These are phyloP conservation scores for Fusarium abutilonis DNA, from an alignment of 2,329 filamentous ascomycete genomes.

Conservation along the genomic window DNA sequence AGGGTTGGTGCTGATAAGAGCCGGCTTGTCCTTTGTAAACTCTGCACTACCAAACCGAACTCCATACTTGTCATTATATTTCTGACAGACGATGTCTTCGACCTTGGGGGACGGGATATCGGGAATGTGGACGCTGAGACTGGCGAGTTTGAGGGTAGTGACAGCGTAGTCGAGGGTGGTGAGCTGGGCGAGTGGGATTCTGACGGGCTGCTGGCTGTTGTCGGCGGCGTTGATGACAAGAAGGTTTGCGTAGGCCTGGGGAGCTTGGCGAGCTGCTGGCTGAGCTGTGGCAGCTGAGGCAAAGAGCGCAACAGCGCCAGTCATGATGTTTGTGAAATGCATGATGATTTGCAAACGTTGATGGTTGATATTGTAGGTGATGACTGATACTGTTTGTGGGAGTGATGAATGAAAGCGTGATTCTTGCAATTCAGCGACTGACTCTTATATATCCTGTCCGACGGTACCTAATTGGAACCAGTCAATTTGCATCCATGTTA, in stretches of 20 bases:
- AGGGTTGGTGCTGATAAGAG: slow-evolving; percentile 29
- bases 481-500: neutral
- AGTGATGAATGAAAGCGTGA: neutral
- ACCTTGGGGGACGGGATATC: slow-evolving; percentile 8
- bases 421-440: accelerated
- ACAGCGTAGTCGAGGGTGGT: slow-evolving; percentile 21
- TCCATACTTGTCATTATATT: slow-evolving; percentile 29
- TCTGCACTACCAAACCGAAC: slow-evolving; percentile 27
- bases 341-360: neutral
- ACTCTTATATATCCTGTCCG: slow-evolving; percentile 1
- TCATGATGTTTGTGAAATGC: slow-evolving; percentile 17
- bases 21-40: slow-evolving; percentile 22
- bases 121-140: slow-evolving; percentile 19
- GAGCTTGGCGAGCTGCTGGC: slow-evolving; percentile 11
- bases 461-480: neutral
- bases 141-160: slow-evolving; percentile 20
- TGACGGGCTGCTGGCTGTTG: slow-evolving; percentile 26
- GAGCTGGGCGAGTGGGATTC: slow-evolving; percentile 27
- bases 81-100: slow-evolving; percentile 24
- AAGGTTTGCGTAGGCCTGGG: slow-evolving; percentile 15
- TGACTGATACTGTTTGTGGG: neutral
- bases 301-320: slow-evolving; percentile 14
- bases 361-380: neutral
- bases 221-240: slow-evolving; percentile 14
- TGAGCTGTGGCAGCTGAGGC: slow-evolving; percentile 3